Evolutionary conservation across 2,329 filamentous ascomycete genomes (phyloP).

Genomic region (Ascomycota sp.): DNA sequence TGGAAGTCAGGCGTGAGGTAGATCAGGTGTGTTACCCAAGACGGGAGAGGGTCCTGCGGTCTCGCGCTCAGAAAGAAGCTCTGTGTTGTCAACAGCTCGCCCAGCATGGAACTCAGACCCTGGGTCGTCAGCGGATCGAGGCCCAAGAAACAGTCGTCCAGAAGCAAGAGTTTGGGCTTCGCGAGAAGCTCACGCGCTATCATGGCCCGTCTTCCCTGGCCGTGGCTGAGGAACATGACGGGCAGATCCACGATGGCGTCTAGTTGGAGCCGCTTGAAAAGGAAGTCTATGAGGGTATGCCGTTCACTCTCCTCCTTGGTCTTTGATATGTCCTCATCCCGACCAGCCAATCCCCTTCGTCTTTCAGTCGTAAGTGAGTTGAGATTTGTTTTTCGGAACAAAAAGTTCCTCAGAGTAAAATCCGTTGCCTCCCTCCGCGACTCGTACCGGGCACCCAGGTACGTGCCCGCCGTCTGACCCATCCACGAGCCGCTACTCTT

Average conservation of each 20-base stretch:
- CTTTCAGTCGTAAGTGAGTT: slow-evolving; percentile 43
- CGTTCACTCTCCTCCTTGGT: neutral
- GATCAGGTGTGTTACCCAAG: slow-evolving; percentile 76
- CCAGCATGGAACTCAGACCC: slow-evolving; percentile 50
- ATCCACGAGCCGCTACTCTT: slow-evolving; percentile 27
- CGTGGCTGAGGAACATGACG: slow-evolving; percentile 80
- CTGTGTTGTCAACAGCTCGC: slow-evolving; percentile 47
- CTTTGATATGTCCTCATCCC: no score
- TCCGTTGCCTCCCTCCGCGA: slow-evolving; percentile 71
- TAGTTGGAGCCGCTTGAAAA: slow-evolving; percentile 52
- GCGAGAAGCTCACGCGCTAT: slow-evolving; percentile 73
- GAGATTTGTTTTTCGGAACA: slow-evolving; percentile 64
- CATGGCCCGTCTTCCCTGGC: slow-evolving; percentile 68
- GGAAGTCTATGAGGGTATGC: slow-evolving; percentile 29
- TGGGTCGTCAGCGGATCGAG: slow-evolving; percentile 68
- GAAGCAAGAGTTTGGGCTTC: slow-evolving; percentile 58
- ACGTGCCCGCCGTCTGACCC: slow-evolving; percentile 47
- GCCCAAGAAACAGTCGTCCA: slow-evolving; percentile 94
- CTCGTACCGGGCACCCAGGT: slow-evolving; percentile 81
- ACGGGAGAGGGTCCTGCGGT: slow-evolving; percentile 70
- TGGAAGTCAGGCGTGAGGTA: slow-evolving; percentile 49
- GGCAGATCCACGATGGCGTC: slow-evolving; percentile 54
- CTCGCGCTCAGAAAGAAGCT: slow-evolving; percentile 58
- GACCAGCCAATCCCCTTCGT: slow-evolving; percentile 15
- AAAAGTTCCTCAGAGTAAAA: slow-evolving; percentile 63